Base-by-base conservation (phyloP, 164 flowering plant genomes). In the Magnolia kwangsiensis region DNA sequence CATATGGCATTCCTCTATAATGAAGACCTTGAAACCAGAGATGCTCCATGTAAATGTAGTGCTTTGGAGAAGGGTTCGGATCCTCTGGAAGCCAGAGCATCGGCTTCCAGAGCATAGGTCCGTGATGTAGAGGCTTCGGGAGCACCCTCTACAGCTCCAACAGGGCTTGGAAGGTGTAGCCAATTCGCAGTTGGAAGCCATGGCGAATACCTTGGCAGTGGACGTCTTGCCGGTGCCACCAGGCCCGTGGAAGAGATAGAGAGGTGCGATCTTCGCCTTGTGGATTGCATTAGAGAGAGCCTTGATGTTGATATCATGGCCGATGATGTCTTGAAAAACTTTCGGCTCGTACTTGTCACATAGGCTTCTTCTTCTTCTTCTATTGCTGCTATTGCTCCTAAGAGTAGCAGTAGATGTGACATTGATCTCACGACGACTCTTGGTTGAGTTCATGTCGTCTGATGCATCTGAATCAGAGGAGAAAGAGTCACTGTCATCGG, bases 221-320 rank as follows among this genome's bases (percentile, higher is more conserved):
- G 84, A 86, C 6, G 82, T 82, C 72, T 86, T 86, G 18, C 88
- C 88, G 7, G 88, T 86, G 27, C 88, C 88, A 50, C 78, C 74
- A 4, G 86, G 82, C 29, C 88, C 88, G 61, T 86, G 81, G 73
- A 86, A 86, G 71, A 86, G 82, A 78, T 84, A 85, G 23, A 84
- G 77, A 63, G 79, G 77, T 7, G 75, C 80, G 66, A 83, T 51
- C 78, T 69, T 82, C 13, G 70, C 74, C 76, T 74, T 82, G 68
- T 69, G 71, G 49, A 79, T 79, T 50, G 85, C 85, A 76, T 75
- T 83, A 7, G 75, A 72, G 20, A 85, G 77, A 23, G 82, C 81
- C 77, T 78, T 74, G 13, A 81, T 24, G 27, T 71, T 59, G 71
- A 85, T 76, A 69, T 83, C 80, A 29, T 85, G 81, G 16, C 87